Base-by-base conservation (phyloP, 441 rosid species). In the Breynia disticha region DNA sequence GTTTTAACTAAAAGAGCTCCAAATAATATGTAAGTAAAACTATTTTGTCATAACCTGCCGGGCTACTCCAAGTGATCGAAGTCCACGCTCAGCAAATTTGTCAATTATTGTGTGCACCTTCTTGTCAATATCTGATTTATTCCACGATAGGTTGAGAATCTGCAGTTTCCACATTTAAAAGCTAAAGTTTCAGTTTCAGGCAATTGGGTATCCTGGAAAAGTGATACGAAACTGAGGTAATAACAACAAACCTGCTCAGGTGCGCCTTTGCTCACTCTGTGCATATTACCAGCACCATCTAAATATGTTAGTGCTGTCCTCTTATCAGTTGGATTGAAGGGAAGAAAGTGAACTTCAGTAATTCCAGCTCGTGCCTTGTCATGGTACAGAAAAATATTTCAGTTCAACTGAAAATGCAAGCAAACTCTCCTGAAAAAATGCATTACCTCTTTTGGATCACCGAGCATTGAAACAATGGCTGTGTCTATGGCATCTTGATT, bases 241-340 rank as follows among this genome's bases (percentile, higher is more conserved):
- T 15, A 57, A 13, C 15, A 7, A 16, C 21, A 13, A 67, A 87
- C 96, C 96, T 91, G 95, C 65, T 88, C 98, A 1, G 98, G 98
- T 52, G 98, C 98, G 59, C 98, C 97, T 79, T 88, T 86, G 78
- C 97, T 91, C 49, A 84, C 84, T 72, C 97, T 61, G 66, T 86
- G 94, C 97, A 95, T 87, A 60, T 79, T 70, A 16, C 94, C 95
- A 0, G 71, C 59, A 19, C 68, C 38, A 64, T 93, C 98, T 20
- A 84, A 60, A 66, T 79, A 93, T 19, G 98, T 93, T 61, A 93
- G 81, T 41, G 97, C 98, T 24, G 98, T 93, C 75, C 98, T 69
- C 72, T 93, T 93, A 62, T 88, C 97, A 10, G 82, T 84, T 32
- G 98, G 98, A 75, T 93, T 93, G 71, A 93, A 93, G 3, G 96